Conservation (phyloP, 306 rosid genomes). For the Canavalia gladiata region DNA sequence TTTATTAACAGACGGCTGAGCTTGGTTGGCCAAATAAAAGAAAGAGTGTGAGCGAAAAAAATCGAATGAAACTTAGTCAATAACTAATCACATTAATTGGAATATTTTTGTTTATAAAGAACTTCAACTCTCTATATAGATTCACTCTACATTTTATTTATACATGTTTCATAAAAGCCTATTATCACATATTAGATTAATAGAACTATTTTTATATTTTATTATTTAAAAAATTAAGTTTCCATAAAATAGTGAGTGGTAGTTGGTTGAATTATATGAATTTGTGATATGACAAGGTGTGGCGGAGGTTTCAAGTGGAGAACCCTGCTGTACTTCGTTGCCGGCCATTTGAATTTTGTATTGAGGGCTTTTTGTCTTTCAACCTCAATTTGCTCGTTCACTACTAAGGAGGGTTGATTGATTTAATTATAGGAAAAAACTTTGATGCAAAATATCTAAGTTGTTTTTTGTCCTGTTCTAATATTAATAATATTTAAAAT, state of each 20-base stretch:
- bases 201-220: not conserved
- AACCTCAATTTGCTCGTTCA: not conserved
- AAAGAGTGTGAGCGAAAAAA: not conserved
- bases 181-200: not conserved
- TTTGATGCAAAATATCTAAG: too few species aligned
- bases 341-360: conserved; percentile 45
- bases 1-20: not conserved
- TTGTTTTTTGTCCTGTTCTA: too few species aligned
- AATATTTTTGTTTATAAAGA: not conserved
- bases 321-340: conserved; percentile 12
- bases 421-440: too few species aligned
- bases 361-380: not conserved
- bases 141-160: not conserved
- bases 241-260: not conserved
- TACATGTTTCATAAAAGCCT: not conserved
- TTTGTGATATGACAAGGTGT: conserved; percentile 3
- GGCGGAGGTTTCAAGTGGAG: conserved; percentile 25
- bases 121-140: not conserved
- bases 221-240: not conserved
- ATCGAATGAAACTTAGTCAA: not conserved
- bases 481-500: too few species aligned
- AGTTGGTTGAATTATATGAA: not conserved
- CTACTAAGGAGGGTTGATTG: not conserved
- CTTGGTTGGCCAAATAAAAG: too few species aligned
- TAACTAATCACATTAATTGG: not conserved